A percentile compares a stretch with the other conserved stretches of the same genome.
phyloP scores from a whole-genome alignment of 495 filamentous ascomycete genomes.

The Alectoria sarmentosa region DNA sequence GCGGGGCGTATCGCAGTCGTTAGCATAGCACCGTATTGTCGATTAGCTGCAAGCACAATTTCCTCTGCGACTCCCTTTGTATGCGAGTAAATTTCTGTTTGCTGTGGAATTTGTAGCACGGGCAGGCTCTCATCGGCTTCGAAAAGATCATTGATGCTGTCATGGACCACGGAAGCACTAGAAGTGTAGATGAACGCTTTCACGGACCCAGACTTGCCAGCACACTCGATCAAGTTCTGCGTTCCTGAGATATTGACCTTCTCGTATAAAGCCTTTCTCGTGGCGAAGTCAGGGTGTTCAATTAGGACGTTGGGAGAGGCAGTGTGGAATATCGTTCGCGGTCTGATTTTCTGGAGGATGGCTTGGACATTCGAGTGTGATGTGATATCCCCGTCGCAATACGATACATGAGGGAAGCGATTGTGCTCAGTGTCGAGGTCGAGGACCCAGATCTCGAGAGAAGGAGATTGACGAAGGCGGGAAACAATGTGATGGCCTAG shows the following conservation, averaged over 20 bases:
- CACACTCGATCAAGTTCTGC: not conserved
- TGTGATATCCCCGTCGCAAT: slow-evolving; percentile 80
- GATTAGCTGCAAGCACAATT: too few relatives aligned
- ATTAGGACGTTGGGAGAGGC: slow-evolving; percentile 2
- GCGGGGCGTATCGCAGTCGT: not conserved
- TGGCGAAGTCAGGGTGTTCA: not conserved
- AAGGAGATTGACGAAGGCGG: slow-evolving; percentile 46
- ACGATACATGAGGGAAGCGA: slow-evolving; percentile 64
- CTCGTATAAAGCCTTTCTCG: not conserved
- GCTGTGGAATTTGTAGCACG: too few relatives aligned
- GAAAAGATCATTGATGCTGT: too few relatives aligned
- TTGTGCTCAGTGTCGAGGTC: slow-evolving; percentile 75
- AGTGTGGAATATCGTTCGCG: not conserved
- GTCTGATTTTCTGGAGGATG: slow-evolving; percentile 36
- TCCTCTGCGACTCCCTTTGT: too few relatives aligned
- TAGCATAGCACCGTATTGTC: not conserved
- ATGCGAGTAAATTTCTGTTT: too few relatives aligned
- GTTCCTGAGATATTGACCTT: slow-evolving; percentile 4
- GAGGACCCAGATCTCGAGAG: slow-evolving; percentile 63
- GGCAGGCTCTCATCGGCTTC: too few relatives aligned
- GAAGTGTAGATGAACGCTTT: slow-evolving; percentile 2
- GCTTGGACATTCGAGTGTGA: too few relatives aligned
- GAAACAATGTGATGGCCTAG: slow-evolving; percentile 52
- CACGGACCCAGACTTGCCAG: not conserved
- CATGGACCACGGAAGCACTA: not conserved